phyloP scores from a whole-genome alignment of 371 early-diverging fungal species.

The Syncephalastrum sp. region DNA sequence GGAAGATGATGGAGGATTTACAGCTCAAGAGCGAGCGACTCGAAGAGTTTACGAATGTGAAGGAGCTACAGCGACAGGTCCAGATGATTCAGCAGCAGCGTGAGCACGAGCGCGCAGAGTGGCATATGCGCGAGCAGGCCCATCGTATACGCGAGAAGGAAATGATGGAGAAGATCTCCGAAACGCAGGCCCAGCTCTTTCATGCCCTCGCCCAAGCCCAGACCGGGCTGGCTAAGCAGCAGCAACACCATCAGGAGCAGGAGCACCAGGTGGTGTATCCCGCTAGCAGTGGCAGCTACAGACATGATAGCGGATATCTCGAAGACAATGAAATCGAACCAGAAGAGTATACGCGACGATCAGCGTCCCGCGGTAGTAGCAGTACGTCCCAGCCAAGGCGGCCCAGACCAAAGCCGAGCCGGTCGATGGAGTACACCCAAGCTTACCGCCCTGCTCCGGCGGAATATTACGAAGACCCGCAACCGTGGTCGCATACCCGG shows the following conservation, averaged over 20 bases:
- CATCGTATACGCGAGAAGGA: constrained; percentile 14
- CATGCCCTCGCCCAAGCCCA: constrained; percentile 12
- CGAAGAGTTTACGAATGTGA: constrained; percentile 7
- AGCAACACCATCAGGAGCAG: background rate
- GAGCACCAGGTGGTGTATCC: background rate
- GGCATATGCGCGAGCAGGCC: constrained; percentile 19
- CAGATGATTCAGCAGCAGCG: constrained; percentile 16
- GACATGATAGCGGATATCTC: constrained; percentile 6
- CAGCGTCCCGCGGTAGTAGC: too few species aligned
- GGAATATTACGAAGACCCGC: too few species aligned
- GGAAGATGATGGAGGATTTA: too few species aligned
- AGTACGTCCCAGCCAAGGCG: too few species aligned
- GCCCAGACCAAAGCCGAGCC: too few species aligned
- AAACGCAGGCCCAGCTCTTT: constrained; percentile 19
- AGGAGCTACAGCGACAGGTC: constrained; percentile 18
- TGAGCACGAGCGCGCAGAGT: constrained; percentile 15
- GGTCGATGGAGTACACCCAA: too few species aligned
- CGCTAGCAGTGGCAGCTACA: too few species aligned
- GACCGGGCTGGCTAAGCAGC: background rate
- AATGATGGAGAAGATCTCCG: constrained; percentile 23
- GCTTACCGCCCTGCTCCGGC: too few species aligned
- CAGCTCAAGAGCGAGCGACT: constrained; percentile 3
- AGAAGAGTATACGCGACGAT: too few species aligned
- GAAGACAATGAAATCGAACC: background rate
- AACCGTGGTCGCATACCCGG: too few species aligned